Conservation (phyloP, 371 early-diverging fungal species). For the Phascolomyces articulosus region DNA sequence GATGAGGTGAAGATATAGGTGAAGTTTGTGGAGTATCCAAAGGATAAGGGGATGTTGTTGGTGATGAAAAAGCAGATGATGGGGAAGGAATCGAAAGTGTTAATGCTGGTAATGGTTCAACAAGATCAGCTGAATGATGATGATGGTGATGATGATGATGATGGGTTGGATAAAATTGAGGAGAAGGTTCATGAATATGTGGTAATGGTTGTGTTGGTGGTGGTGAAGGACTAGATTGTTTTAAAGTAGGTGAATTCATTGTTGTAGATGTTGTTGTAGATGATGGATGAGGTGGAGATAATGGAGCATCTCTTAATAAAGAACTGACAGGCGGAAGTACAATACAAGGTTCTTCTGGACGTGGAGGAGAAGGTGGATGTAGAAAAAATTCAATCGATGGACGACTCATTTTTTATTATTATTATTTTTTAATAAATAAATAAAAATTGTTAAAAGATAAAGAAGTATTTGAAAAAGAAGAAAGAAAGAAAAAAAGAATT, state of each 20-base stretch:
- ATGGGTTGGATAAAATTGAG: not conserved
- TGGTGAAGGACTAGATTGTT: slow-evolving; percentile 1
- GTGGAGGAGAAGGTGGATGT: slow-evolving; percentile 28
- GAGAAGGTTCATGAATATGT: slow-evolving; percentile 6
- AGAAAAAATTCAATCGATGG: slow-evolving; percentile 28
- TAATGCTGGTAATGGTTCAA: slow-evolving; percentile 7
- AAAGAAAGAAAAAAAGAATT: not conserved
- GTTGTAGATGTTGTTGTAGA: not conserved
- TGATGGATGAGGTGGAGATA: slow-evolving; percentile 2
- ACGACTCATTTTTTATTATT: slow-evolving; percentile 13
- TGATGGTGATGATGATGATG: slow-evolving; percentile 4
- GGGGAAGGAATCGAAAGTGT: slow-evolving; percentile 18
- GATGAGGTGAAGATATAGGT: slow-evolving; percentile 16
- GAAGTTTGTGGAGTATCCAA: slow-evolving; percentile 29
- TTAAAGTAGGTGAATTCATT: not conserved
- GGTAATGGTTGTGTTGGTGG: slow-evolving; percentile 8
- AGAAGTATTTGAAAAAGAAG: slow-evolving; percentile 1
- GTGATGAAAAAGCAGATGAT: slow-evolving; percentile 17
- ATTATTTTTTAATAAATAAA: not conserved
- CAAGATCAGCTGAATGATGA: slow-evolving; percentile 11
- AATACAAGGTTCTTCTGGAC: slow-evolving; percentile 9
- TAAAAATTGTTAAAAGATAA: slow-evolving; percentile 8
- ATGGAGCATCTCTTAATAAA: slow-evolving; percentile 18
- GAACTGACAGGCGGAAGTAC: slow-evolving; percentile 24
- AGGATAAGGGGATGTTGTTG: slow-evolving; percentile 12